Percentiles rank a stretch among this genome's conserved stretches.
phyloP scores from a whole-genome alignment of 441 rosid species.

The Metrosideros polymorpha region DNA sequence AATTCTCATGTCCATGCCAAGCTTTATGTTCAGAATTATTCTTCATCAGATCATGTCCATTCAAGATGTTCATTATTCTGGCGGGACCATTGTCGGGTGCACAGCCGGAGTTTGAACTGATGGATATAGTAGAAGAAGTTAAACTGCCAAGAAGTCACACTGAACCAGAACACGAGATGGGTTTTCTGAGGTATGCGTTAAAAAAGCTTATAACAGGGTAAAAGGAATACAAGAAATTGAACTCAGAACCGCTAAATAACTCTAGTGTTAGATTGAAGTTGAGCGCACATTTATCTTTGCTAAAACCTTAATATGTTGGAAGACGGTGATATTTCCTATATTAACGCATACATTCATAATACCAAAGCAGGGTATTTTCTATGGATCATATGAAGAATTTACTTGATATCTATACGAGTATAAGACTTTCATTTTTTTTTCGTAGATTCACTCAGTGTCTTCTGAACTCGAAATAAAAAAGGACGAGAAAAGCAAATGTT shows the following conservation, averaged over 20 bases:
- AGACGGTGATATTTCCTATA: not conserved
- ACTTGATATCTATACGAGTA: not conserved
- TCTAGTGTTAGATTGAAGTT: not conserved
- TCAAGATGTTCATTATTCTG: not conserved
- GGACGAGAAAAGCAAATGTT: not conserved
- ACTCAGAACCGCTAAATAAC: not conserved
- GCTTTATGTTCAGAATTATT: not conserved
- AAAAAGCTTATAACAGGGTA: not conserved
- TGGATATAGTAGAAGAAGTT: not conserved
- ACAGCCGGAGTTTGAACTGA: not conserved
- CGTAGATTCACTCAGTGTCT: not conserved
- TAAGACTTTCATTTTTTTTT: not conserved
- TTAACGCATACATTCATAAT: not conserved
- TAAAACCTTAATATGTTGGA: not conserved
- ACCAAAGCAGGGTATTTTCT: not conserved
- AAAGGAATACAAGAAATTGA: not conserved
- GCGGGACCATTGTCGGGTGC: not conserved
- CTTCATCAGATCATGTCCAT: not conserved
- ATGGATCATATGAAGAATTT: not conserved
- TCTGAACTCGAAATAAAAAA: not conserved
- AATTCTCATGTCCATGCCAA: not conserved
- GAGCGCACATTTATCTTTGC: not conserved
- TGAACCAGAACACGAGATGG: not conserved
- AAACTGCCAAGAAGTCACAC: not conserved
- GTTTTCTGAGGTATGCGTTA: not conserved